Evolutionary conservation across 73 alveolate genomes (phyloP), one percentile per base, ranked within the genome.

Genomic region (Effrenium voratum): DNA sequence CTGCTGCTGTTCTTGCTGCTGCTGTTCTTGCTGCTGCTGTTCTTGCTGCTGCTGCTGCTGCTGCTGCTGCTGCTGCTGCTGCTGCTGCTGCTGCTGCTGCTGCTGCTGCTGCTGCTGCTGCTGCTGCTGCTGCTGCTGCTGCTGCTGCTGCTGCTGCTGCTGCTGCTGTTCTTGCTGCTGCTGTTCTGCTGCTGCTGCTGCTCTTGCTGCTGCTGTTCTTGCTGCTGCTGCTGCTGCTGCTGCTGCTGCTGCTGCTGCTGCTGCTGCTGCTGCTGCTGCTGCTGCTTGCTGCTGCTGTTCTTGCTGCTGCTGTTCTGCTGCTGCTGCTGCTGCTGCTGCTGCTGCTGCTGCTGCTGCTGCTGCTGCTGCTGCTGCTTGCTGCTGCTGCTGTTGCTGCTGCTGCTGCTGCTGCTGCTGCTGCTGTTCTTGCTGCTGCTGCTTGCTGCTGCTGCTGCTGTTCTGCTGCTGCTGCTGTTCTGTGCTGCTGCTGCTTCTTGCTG

Each of bases 181-280:
- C 68, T 55, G 68, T 22, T 55, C 30, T 55, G 68, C 68, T 55
- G 68, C 68, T 55, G 30, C 68, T 55, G 68, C 68, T 55, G 68
- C 68, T 55, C 68, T 22, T 55, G 68, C 68, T 55, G 68, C 68
- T 55, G 68, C 68, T 55, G 30, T 22, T 55, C 30, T 22, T 55
- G 68, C 68, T 55, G 68, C 68, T 55, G 68, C 68, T 55, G 68
- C 68, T 55, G 68, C 68, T 55, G 30, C 68, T 55, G 68, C 68
- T 55, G 68, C 68, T 55, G 30, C 68, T 55, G 68, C 68, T 55
- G 68, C 68, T 55, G 30, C 68, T 55, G 68, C 68, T 55, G 68
- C 68, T 55, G 30, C 68, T 55, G 68, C 68, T 55, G 30, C 68
- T 55, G 30, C 68, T 55, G 68, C 68, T 55, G 30, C 68, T 55